phyloP scores from a whole-genome alignment of 805 yeast genomes.

The Metschnikowia cubensis region DNA sequence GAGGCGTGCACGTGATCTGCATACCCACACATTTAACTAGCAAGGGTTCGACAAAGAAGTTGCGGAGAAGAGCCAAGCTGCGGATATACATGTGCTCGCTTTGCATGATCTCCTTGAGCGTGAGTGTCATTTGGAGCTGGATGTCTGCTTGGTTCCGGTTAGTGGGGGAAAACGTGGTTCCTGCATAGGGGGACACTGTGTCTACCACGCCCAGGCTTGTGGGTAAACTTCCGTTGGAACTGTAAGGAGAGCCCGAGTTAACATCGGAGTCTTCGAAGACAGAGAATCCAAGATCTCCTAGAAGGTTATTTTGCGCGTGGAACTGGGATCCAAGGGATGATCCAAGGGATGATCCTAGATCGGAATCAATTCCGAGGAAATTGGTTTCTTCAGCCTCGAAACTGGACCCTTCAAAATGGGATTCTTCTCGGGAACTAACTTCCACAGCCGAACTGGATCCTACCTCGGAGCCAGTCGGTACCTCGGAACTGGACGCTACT shows the following conservation, averaged over 20 bases:
- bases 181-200: constrained; percentile 8
- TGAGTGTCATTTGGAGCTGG: constrained; percentile 6
- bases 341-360: no score
- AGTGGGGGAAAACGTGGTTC: constrained; percentile 9
- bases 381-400: no score
- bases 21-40: constrained; percentile 7
- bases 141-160: constrained; percentile 5
- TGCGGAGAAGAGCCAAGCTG: constrained; percentile 11
- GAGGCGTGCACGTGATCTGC: constrained; percentile 13
- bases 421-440: no score
- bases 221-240: neutral
- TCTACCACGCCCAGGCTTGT: constrained; percentile 8
- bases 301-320: neutral
- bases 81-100: constrained; percentile 11
- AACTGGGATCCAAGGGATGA: no score
- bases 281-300: neutral
- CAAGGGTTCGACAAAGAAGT: constrained; percentile 12
- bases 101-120: constrained; percentile 9
- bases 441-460: no score
- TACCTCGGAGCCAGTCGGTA: no score
- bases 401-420: no score
- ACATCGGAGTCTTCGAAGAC: neutral
- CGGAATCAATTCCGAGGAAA: no score
- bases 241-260: no score
- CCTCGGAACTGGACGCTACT: no score